Evolutionary conservation across 23 red algal genomes (phyloP).

Genomic region (Agarophyton chilense): DNA sequence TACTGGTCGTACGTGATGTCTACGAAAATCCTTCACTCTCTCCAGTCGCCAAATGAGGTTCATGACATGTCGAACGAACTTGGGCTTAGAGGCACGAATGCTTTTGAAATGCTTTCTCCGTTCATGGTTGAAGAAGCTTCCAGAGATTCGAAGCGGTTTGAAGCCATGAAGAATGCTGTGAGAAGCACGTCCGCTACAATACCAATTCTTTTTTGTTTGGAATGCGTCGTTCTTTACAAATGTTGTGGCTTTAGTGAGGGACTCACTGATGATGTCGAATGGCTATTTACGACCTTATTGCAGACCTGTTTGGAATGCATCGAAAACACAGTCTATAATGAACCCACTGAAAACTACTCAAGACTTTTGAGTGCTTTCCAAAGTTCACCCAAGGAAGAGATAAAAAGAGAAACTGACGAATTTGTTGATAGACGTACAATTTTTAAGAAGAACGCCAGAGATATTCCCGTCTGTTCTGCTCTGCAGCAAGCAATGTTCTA

Average conservation of each 20-base stretch:
- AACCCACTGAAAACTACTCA: background rate
- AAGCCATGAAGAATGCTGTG: background rate
- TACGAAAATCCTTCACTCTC: background rate
- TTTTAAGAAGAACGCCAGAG: background rate
- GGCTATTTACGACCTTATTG: background rate
- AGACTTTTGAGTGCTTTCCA: background rate
- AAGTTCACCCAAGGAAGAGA: background rate
- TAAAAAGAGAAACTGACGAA: background rate
- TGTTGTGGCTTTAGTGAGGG: background rate
- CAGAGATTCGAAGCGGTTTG: background rate
- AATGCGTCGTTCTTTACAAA: conserved; percentile 28
- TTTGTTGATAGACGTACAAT: background rate
- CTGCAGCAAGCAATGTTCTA: conserved; percentile 15
- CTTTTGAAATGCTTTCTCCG: conserved; percentile 6
- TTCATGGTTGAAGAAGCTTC: conserved; percentile 38
- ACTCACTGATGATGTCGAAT: background rate
- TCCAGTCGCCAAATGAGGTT: background rate
- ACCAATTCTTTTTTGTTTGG: conserved; percentile 27
- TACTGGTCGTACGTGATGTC: conserved; percentile 25
- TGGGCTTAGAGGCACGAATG: background rate
- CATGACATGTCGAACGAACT: background rate
- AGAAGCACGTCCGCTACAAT: background rate
- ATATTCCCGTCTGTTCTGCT: background rate
- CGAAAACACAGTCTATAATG: background rate
- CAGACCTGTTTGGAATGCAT: conserved; percentile 12